Base-by-base conservation (phyloP, 345 rosid genomes). In the Ceriops zippeliana region DNA sequence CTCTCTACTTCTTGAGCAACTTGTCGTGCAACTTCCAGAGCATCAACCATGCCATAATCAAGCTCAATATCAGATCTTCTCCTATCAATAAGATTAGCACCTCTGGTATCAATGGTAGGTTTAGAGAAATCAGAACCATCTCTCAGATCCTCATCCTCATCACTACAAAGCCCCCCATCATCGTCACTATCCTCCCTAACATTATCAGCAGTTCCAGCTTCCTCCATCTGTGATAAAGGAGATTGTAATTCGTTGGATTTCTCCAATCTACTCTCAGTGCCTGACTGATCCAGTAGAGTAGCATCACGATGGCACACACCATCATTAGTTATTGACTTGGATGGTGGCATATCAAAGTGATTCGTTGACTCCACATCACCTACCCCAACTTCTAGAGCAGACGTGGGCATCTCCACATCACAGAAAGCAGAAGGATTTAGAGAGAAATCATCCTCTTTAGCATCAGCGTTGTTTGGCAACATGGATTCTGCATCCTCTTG, bases 1-100 rank as follows among this genome's bases (percentile, higher is more conserved):
- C 89, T 85, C 70, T 88, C 96, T 51, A 93, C 97, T 81, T 91
- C 96, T 73, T 85, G 92, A 61, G 99, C 99, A 62, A 95, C 92
- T 74, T 85, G 87, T 64, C 93, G 87, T 72, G 99, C 98, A 24
- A 91, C 87, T 76, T 90, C 96, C 58, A 95, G 77, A 70, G 99
- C 93, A 86, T 95, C 99, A 77, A 87, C 83, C 11, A 90, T 82
- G 65, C 93, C 97, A 78, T 84, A 86, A 49, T 95, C 99, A 24
- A 74, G 76, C 34, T 81, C 89, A 67, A 82, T 78, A 71, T 84
- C 87, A 59, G 90, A 78, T 24, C 78, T 82, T 67, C 76, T 80
- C 70, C 67, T 78, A 67, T 85, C 80, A 57, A 62, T 80, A 7
- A 68, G 70, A 65, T 82, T 84, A 61, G 82, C 81, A 34, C 37